A percentile compares a stretch with the other conserved stretches of the same genome.
Conservation (phyloP, 1,284 basidiomycete genomes). For the Fistulinella cinereoalba region DNA sequence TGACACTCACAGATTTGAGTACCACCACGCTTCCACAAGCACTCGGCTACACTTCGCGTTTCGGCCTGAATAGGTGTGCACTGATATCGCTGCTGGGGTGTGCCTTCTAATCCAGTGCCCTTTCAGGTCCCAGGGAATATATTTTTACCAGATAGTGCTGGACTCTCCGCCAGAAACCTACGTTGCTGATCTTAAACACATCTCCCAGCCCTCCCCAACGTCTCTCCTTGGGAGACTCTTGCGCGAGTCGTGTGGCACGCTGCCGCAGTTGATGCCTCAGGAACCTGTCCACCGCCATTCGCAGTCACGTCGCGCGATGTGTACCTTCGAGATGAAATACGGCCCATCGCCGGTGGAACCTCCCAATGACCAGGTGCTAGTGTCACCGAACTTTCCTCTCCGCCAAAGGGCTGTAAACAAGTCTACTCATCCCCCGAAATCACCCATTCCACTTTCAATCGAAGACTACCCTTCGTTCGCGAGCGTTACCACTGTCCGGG, state of each 20-base stretch:
- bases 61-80: constrained; percentile 6
- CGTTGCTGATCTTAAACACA: constrained; percentile 1
- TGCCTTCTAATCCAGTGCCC: no score
- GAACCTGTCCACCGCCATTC: background rate
- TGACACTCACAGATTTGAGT: background rate
- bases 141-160: constrained; percentile 1
- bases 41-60: background rate
- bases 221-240: constrained; percentile 4
- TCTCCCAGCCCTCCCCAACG: background rate
- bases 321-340: constrained; percentile 1
- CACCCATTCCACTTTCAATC: no score
- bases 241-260: constrained; percentile 4
- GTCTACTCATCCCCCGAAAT: no score
- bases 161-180: background rate
- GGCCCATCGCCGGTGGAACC: background rate
- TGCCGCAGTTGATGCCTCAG: constrained; percentile 1
- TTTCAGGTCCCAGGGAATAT: constrained; percentile 1
- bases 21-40: background rate
- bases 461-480: no score
- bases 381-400: no score
- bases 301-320: background rate
- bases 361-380: no score
- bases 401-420: background rate
- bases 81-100: no score
- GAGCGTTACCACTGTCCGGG: no score